Percentiles rank a stretch among this genome's conserved stretches.
Conservation (phyloP, 495 filamentous ascomycete species). For the Clavariopsis aquatica region DNA sequence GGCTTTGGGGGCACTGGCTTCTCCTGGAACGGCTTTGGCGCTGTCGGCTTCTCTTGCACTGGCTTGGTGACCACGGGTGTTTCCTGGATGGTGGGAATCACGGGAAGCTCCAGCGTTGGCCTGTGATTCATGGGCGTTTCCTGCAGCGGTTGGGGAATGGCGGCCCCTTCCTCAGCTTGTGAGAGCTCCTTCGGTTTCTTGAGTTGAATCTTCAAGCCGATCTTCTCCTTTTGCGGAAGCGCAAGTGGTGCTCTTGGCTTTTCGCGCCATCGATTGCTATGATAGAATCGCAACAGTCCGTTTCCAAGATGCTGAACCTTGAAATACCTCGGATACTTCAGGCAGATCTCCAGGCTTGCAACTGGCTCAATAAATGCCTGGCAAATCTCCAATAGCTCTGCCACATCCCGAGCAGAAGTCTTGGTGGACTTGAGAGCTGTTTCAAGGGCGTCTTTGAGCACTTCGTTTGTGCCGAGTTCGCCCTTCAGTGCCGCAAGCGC, state of each 20-base stretch:
- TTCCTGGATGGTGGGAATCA: not conserved
- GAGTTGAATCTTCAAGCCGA: not conserved
- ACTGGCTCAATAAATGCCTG: slow-evolving; percentile 68
- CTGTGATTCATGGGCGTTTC: not conserved
- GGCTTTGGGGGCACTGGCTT: not conserved
- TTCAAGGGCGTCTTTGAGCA: slow-evolving; percentile 74
- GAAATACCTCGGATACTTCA: slow-evolving; percentile 75
- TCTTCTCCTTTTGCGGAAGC: not conserved
- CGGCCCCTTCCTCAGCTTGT: not conserved
- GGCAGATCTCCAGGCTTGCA: slow-evolving; percentile 59
- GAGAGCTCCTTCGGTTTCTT: not conserved
- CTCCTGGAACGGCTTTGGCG: not conserved
- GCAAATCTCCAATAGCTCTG: slow-evolving; percentile 77
- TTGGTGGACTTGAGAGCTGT: slow-evolving; percentile 66
- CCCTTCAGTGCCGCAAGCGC: slow-evolving; percentile 73
- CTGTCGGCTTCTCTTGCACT: not conserved
- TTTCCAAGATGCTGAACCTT: slow-evolving; percentile 62
- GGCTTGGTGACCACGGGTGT: not conserved
- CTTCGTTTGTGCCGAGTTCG: slow-evolving; percentile 63
- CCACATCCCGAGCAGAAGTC: slow-evolving; percentile 69
- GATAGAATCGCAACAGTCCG: slow-evolving; percentile 46
- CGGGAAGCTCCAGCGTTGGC: not conserved
- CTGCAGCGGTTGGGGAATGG: not conserved
- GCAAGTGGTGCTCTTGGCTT: slow-evolving; percentile 6
- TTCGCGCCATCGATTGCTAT: slow-evolving; percentile 20